A percentile compares a stretch with the other conserved stretches of the same genome.
phyloP scores from a whole-genome alignment of 1,284 basidiomycete genomes.

The Trametes sp. region DNA sequence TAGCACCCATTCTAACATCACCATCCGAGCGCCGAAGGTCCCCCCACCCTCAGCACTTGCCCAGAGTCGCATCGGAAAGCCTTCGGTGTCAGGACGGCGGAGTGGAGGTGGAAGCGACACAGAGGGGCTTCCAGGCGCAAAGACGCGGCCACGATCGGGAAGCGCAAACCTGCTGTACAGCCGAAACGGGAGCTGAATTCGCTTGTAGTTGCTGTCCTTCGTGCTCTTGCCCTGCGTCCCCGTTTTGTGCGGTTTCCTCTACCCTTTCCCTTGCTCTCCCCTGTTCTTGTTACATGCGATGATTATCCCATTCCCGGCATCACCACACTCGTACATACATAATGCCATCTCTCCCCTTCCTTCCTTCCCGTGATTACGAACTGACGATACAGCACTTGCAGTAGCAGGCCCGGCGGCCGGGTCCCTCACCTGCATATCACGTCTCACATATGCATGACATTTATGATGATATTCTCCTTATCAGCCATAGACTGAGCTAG shows the following conservation, averaged over 20 bases:
- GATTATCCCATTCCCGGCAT: constrained; percentile 9
- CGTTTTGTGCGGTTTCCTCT: constrained; percentile 1
- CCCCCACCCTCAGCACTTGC: constrained; percentile 51
- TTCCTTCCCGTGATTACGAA: constrained; percentile 30
- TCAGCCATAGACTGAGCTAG: constrained; percentile 10
- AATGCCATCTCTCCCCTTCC: constrained; percentile 20
- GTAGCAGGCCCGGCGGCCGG: constrained; percentile 20
- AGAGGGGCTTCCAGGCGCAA: constrained; percentile 28
- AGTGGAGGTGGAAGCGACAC: constrained; percentile 50
- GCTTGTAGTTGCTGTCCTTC: constrained; percentile 5
- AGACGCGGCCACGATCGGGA: constrained; percentile 35
- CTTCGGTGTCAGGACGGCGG: constrained; percentile 50
- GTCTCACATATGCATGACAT: constrained; percentile 33
- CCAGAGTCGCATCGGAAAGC: constrained; percentile 74
- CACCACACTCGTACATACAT: constrained; percentile 21
- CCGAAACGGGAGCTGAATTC: constrained; percentile 23
- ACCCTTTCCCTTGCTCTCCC: neutral
- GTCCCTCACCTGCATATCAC: constrained; percentile 29
- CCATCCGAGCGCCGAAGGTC: constrained; percentile 55
- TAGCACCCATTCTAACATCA: constrained; percentile 55
- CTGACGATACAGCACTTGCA: constrained; percentile 35
- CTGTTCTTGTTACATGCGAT: constrained; percentile 22
- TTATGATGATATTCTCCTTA: constrained; percentile 32
- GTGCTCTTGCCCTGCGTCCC: constrained; percentile 6
- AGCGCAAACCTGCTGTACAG: constrained; percentile 30